phyloP scores from a whole-genome alignment of 2,329 filamentous ascomycete species.

The Aspergillus clavatus region DNA sequence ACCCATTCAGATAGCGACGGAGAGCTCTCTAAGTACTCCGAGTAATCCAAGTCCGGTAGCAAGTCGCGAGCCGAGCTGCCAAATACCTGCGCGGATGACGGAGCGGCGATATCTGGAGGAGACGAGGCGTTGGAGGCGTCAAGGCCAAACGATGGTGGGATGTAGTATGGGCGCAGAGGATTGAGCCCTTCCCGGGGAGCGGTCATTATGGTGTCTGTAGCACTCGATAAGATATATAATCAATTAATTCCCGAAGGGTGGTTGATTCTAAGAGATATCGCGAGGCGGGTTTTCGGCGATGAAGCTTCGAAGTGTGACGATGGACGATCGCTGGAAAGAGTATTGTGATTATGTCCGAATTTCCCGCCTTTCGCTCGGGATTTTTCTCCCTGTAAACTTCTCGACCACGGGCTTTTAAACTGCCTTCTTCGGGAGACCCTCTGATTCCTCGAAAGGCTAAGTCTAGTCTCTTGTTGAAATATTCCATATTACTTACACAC shows the following conservation, averaged over 20 bases:
- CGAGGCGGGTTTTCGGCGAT: no score
- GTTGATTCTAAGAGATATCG: no score
- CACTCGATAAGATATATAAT: slow-evolving; percentile 1
- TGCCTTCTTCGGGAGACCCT: not conserved
- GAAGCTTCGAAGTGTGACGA: not conserved
- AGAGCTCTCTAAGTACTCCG: slow-evolving; percentile 75
- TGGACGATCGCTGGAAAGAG: not conserved
- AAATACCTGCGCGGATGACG: slow-evolving; percentile 48
- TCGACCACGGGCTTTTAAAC: not conserved
- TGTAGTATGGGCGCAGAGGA: slow-evolving; percentile 57
- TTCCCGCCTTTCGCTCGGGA: slow-evolving; percentile 18
- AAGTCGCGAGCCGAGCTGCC: slow-evolving; percentile 71
- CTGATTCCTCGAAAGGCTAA: not conserved
- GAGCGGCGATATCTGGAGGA: slow-evolving; percentile 26
- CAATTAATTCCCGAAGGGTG: no score
- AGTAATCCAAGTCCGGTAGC: slow-evolving; percentile 86
- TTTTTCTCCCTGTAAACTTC: slow-evolving; percentile 5
- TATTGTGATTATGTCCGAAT: slow-evolving; percentile 19
- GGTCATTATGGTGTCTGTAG: slow-evolving; percentile 36
- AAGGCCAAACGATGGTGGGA: slow-evolving; percentile 61
- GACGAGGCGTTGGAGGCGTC: slow-evolving; percentile 41
- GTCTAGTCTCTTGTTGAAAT: slow-evolving; percentile 4
- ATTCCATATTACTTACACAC: not conserved
- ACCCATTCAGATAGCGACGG: slow-evolving; percentile 70
- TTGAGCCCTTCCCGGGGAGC: slow-evolving; percentile 51